phyloP scores from a whole-genome alignment of 208 protist species.

The Blastocrithidia nonstop region DNA sequence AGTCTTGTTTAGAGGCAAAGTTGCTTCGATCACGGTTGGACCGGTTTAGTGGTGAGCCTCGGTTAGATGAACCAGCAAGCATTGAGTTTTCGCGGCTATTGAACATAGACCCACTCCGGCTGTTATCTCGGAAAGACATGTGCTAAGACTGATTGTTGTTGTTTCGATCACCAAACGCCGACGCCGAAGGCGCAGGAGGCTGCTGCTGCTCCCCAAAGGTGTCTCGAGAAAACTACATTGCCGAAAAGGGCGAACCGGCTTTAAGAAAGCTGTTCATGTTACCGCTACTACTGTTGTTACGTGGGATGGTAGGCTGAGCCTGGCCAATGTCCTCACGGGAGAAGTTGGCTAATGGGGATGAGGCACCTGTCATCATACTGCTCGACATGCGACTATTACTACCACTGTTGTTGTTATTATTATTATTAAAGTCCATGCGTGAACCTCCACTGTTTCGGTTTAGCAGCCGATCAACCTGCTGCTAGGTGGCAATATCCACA shows the following conservation, averaged over 20 bases:
- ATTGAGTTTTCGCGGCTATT: no score
- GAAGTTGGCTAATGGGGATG: no score
- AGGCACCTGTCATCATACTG: no score
- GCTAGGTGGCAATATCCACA: slow-evolving; percentile 58
- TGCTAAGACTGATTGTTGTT: neutral
- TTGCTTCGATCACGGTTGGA: slow-evolving; percentile 16
- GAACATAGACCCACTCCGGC: no score
- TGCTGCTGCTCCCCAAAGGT: slow-evolving; percentile 48
- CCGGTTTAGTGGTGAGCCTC: slow-evolving; percentile 4
- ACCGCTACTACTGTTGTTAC: slow-evolving; percentile 14
- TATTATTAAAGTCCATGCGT: slow-evolving; percentile 9
- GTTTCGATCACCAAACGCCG: neutral
- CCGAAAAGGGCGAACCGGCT: no score
- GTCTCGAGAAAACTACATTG: slow-evolving; percentile 49
- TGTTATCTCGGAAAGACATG: no score
- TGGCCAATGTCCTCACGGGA: slow-evolving; percentile 32
- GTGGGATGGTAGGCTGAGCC: slow-evolving; percentile 12
- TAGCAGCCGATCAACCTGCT: slow-evolving; percentile 66
- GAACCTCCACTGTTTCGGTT: slow-evolving; percentile 15
- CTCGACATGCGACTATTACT: neutral
- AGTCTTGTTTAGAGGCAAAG: slow-evolving; percentile 39
- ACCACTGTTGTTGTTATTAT: slow-evolving; percentile 5
- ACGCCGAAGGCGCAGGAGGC: no score
- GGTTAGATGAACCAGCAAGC: no score
- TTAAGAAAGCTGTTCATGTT: no score